These are phyloP conservation scores for Bondarzewia mesenterica DNA, from an alignment of 1,284 basidiomycete genomes.

Conservation along the genomic window DNA sequence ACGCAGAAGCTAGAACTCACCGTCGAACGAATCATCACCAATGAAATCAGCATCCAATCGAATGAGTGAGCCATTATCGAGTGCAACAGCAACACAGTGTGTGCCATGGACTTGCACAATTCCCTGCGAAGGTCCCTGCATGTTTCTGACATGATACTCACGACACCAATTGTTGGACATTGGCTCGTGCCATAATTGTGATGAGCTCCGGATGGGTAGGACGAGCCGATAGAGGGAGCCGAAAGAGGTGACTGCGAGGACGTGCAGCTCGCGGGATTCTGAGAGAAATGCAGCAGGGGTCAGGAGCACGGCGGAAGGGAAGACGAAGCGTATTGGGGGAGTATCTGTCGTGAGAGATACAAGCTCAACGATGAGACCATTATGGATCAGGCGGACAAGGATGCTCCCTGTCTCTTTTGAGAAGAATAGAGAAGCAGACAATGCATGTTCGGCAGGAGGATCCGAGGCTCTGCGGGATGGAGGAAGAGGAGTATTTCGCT, in stretches of 20 bases:
- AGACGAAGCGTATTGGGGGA: slow-evolving; percentile 66
- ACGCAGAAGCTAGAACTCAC: too few relatives aligned
- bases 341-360: slow-evolving; percentile 58
- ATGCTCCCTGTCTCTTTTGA: slow-evolving; percentile 57
- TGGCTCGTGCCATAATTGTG: slow-evolving; percentile 51
- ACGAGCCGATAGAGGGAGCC: slow-evolving; percentile 75
- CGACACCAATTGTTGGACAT: slow-evolving; percentile 49
- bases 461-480: slow-evolving; percentile 36
- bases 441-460: slow-evolving; percentile 68
- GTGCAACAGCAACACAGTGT: slow-evolving; percentile 58
- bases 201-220: slow-evolving; percentile 48
- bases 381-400: slow-evolving; percentile 69
- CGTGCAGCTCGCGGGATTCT: slow-evolving; percentile 54
- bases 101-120: slow-evolving; percentile 67
- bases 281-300: slow-evolving; percentile 59
- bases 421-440: slow-evolving; percentile 51
- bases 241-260: slow-evolving; percentile 60
- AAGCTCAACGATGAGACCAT: slow-evolving; percentile 71
- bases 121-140: slow-evolving; percentile 34
- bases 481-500: slow-evolving; percentile 42
- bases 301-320: slow-evolving; percentile 65
- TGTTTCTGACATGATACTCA: slow-evolving; percentile 58
- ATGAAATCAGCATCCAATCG: slow-evolving; percentile 58
- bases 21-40: slow-evolving; percentile 42
- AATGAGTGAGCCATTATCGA: slow-evolving; percentile 65